Conservation (phyloP, 805 yeast species). For the Starmerella lactis-condensi region DNA sequence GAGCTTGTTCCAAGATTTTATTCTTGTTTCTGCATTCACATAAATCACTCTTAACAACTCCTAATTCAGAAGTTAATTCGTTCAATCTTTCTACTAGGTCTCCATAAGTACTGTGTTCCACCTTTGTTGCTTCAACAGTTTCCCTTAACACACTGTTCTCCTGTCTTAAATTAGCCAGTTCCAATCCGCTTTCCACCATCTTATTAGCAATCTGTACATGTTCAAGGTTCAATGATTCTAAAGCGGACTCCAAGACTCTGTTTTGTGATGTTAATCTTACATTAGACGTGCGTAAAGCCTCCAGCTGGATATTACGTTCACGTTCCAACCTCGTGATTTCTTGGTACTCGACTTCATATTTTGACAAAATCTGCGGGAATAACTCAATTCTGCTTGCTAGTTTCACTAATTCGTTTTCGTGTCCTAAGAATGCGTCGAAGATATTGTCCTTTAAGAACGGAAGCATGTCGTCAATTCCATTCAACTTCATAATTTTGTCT, state of each 20-base stretch:
- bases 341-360: conserved; percentile 55
- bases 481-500: conserved; percentile 35
- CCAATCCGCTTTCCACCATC: conserved; percentile 62
- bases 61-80: conserved; percentile 5
- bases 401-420: conserved; percentile 52
- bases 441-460: conserved; percentile 62
- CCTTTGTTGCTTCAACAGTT: conserved; percentile 3
- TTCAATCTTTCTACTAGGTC: conserved; percentile 4
- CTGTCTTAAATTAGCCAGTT: conserved; percentile 53
- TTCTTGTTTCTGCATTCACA: too few relatives aligned
- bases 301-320: conserved; percentile 46
- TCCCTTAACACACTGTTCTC: conserved; percentile 45
- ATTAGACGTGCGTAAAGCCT: conserved; percentile 40
- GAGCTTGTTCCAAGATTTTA: conserved; percentile 5
- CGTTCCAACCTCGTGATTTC: conserved; percentile 53
- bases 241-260: conserved; percentile 49
- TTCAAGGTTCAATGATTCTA: conserved; percentile 53
- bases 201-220: conserved; percentile 77
- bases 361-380: conserved; percentile 50
- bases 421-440: conserved; percentile 46
- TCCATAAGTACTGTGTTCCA: conserved; percentile 3
- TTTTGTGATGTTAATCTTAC: conserved; percentile 57
- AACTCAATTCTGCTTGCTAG: conserved; percentile 63
- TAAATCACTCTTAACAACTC: conserved; percentile 11
- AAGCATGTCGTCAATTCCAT: conserved; percentile 52